Base-by-base conservation (phyloP, 805 yeast species). In the Nakazawaea populi region DNA sequence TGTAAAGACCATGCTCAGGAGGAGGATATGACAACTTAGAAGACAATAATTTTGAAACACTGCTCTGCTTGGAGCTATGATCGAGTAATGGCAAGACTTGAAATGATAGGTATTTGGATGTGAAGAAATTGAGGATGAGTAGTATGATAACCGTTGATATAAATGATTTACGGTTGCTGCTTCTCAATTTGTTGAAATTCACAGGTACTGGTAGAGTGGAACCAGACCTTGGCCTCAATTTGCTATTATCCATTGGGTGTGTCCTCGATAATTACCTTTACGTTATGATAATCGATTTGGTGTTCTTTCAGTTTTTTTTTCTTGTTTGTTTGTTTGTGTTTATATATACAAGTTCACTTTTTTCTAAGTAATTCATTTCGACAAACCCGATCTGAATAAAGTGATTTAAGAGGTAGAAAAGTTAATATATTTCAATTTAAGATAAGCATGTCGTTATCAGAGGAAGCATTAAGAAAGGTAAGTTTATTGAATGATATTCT, bases 1-100 rank as follows among this genome's bases (percentile, higher is more conserved):
- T 58, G 57, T 72, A 75, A 38, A 71, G 62, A 0, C 83, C 82
- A 58, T 75, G 82, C 14, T 57, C 57, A 29, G 49, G 47, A 1
- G 32, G 30, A 3, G 50, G 50, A 12, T 46, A 43, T 37, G 30
- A 32, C 29, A 43, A 29, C 4, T 42, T 36, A 4, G 50, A 12
- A 6, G 41, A 31, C 12, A 51, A 43, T 7, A 51, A 35, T 11
- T 51, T 51, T 9, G 53, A 51, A 12, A 51, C 50, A 6, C 49
- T 46, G 32, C 44, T 35, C 30, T 42, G 49, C 11, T 18, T 37
- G 7, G 39, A 8, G 6, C 47, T 42, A 39, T 51, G 50, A 14
- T 39, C 38, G 8, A 51, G 5, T 28, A 51, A 51, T 6, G 53
- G 53, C n/a, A 51, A 35, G 29, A 51, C 44, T 39, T 46, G 49